These are phyloP conservation scores for Fusarium tuaranense DNA, from an alignment of 2,329 filamentous ascomycete species.

Conservation along the genomic window DNA sequence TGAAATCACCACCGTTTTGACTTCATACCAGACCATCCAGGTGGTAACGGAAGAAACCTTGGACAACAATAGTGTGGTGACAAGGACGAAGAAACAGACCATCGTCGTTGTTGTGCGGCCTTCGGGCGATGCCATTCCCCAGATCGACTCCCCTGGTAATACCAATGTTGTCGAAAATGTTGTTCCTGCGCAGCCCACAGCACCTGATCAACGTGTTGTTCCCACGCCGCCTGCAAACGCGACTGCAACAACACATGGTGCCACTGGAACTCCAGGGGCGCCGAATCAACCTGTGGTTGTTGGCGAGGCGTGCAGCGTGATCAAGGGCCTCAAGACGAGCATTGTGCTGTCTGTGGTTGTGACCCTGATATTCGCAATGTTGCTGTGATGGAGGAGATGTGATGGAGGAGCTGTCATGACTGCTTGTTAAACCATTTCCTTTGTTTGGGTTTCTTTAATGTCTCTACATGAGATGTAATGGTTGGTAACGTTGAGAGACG, in stretches of 20 bases:
- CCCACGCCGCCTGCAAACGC: conserved; percentile 7
- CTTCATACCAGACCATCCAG: conserved; percentile 31
- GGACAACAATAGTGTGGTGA: conserved; percentile 16
- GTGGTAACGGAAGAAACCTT: conserved; percentile 18
- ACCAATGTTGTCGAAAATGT: neutral
- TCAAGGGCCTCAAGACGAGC: conserved; percentile 19
- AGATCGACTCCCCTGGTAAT: neutral
- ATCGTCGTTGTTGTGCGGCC: conserved; percentile 18
- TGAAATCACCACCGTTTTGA: conserved; percentile 22
- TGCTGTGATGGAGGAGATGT: conserved; percentile 12
- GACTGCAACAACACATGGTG: neutral
- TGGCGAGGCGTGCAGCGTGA: conserved; percentile 18
- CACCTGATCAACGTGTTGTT: neutral
- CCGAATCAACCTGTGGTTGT: conserved; percentile 12
- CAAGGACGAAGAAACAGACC: conserved; percentile 24
- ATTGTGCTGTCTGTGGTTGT: conserved; percentile 21
- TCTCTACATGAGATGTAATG: neutral
- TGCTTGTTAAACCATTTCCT: neutral
- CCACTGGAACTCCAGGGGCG: conserved; percentile 27
- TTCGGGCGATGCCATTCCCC: neutral
- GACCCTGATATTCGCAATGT: conserved; percentile 16
- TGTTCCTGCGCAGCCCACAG: neutral
- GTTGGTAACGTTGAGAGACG: neutral
- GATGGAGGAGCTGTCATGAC: neutral
- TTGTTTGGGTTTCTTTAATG: neutral